These are phyloP conservation scores for Pseudogymnoascus pannorum DNA, from an alignment of 2,329 filamentous ascomycete genomes.

Conservation along the genomic window DNA sequence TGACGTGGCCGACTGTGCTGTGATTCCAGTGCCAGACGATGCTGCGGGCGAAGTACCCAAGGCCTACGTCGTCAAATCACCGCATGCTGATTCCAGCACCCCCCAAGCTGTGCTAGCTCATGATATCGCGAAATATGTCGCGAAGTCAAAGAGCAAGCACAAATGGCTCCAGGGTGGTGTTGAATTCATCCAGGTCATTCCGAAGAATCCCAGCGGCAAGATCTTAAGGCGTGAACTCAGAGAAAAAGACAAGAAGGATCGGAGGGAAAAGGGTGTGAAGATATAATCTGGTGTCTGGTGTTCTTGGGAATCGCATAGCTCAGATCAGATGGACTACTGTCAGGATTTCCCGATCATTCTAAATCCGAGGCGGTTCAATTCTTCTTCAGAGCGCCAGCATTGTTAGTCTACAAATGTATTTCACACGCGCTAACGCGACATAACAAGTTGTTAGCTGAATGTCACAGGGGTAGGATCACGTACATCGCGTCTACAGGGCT, in stretches of 20 bases:
- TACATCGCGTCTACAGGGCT: no score
- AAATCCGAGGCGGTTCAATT: no score
- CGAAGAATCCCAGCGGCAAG: constrained; percentile 69
- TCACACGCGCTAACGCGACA: no score
- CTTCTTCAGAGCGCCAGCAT: no score
- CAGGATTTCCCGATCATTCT: no score
- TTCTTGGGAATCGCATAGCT: not conserved
- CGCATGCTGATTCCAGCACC: constrained; percentile 31
- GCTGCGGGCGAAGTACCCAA: constrained; percentile 59
- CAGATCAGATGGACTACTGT: no score
- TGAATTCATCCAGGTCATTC: constrained; percentile 58
- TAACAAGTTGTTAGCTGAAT: no score
- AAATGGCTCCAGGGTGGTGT: constrained; percentile 60
- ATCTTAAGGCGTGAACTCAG: constrained; percentile 61
- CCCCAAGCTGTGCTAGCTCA: constrained; percentile 45
- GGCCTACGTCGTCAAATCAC: constrained; percentile 56
- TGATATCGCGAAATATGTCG: constrained; percentile 52
- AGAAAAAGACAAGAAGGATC: constrained; percentile 64
- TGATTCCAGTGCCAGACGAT: constrained; percentile 65
- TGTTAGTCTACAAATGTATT: no score
- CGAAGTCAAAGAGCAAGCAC: constrained; percentile 58
- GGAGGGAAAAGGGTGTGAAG: constrained; percentile 58
- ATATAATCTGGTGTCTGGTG: constrained; percentile 46
- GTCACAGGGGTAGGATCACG: no score
- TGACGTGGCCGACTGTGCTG: constrained; percentile 68